Percentiles rank a stretch among this genome's conserved stretches.
These are phyloP conservation scores for Naganishia sp. DNA, from an alignment of 1,284 basidiomycete genomes.

Conservation along the genomic window DNA sequence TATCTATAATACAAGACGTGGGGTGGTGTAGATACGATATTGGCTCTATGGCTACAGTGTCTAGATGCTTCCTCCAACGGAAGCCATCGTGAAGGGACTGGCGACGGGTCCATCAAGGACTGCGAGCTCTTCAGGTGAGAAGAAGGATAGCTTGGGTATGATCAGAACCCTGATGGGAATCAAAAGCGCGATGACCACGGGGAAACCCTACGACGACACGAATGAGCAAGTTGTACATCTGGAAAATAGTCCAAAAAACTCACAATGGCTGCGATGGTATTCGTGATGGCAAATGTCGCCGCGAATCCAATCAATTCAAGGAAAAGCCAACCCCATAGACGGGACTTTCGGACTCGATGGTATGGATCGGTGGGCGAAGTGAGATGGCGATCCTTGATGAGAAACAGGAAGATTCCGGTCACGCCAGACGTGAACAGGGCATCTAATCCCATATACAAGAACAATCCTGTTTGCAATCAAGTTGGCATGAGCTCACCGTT, in stretches of 20 bases:
- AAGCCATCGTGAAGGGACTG: slow-evolving; percentile 49
- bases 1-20: background rate
- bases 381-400: slow-evolving; percentile 71
- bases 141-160: slow-evolving; percentile 70
- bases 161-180: slow-evolving; percentile 76
- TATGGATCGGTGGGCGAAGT: slow-evolving; percentile 70
- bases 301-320: slow-evolving; percentile 86
- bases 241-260: slow-evolving; percentile 20
- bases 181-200: slow-evolving; percentile 81
- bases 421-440: slow-evolving; percentile 82
- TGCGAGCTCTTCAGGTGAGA: slow-evolving; percentile 75
- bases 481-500: background rate
- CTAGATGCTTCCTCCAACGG: slow-evolving; percentile 31
- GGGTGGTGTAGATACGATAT: too few relatives aligned
- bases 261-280: slow-evolving; percentile 70
- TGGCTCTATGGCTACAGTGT: slow-evolving; percentile 17
- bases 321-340: slow-evolving; percentile 73
- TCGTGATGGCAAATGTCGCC: slow-evolving; percentile 85
- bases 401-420: slow-evolving; percentile 76
- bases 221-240: background rate
- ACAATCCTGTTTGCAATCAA: background rate
- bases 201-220: slow-evolving; percentile 64
- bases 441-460: slow-evolving; percentile 84
- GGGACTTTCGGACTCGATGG: slow-evolving; percentile 68
- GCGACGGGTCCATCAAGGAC: slow-evolving; percentile 87